phyloP scores from a whole-genome alignment of 805 yeast species.

The Hanseniaspora occidentalis region DNA sequence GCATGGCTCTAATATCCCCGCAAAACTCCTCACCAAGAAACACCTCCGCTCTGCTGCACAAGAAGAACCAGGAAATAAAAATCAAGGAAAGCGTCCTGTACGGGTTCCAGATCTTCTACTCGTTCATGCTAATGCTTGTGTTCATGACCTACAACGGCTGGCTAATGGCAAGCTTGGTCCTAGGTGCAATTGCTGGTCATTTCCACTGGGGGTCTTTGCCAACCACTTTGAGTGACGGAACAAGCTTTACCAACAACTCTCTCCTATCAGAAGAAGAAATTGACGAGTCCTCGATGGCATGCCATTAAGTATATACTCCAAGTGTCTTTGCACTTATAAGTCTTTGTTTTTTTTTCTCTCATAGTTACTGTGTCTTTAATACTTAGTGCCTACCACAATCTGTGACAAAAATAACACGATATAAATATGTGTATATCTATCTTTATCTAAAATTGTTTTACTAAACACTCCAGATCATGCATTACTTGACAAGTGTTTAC shows the following conservation, averaged over 20 bases:
- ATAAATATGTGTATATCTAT: too few relatives aligned
- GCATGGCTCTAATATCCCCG: background rate
- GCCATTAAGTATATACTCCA: slow-evolving; percentile 1
- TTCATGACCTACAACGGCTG: slow-evolving; percentile 85
- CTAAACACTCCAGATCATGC: too few relatives aligned
- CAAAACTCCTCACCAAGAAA: slow-evolving; percentile 8
- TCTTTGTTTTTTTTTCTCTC: background rate
- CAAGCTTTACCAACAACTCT: background rate
- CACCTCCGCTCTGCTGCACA: slow-evolving; percentile 4
- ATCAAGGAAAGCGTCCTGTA: slow-evolving; percentile 34
- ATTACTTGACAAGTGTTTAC: too few relatives aligned
- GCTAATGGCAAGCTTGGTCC: slow-evolving; percentile 62
- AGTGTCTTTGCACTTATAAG: background rate
- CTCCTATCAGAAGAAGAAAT: background rate
- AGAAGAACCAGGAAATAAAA: slow-evolving; percentile 5
- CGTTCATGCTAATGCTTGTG: slow-evolving; percentile 63
- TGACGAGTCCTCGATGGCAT: slow-evolving; percentile 2
- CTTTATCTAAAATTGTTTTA: too few relatives aligned
- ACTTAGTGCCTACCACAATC: too few relatives aligned
- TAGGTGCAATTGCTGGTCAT: slow-evolving; percentile 64
- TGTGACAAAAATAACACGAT: too few relatives aligned
- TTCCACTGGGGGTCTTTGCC: slow-evolving; percentile 38
- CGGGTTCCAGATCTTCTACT: slow-evolving; percentile 56
- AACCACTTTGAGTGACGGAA: background rate
- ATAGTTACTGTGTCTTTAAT: too few relatives aligned